These are phyloP conservation scores for Arabis alpina DNA, from an alignment of 345 rosid genomes.

Conservation along the genomic window DNA sequence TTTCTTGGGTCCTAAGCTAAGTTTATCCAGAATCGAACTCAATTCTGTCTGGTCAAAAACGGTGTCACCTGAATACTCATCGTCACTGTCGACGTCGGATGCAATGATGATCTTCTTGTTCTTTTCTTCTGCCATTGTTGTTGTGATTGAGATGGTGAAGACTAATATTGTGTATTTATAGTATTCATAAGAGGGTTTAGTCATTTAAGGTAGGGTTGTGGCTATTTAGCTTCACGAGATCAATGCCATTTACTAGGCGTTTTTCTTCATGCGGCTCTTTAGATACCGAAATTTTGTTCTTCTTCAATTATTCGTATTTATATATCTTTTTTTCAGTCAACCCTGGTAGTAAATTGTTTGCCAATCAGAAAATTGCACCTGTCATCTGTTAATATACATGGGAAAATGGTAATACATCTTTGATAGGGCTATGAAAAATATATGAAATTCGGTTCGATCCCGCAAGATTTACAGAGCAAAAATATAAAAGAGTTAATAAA, in stretches of 20 bases:
- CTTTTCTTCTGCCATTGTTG: slow-evolving; percentile 31
- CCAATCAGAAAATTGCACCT: no score
- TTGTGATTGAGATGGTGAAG: background rate
- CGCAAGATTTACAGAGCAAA: no score
- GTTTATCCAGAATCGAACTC: slow-evolving; percentile 20
- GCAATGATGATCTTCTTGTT: background rate
- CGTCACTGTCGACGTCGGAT: background rate
- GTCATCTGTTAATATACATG: no score
- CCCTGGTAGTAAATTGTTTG: no score
- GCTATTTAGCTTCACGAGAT: slow-evolving; percentile 37
- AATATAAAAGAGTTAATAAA: no score
- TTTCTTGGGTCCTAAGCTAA: slow-evolving; percentile 28
- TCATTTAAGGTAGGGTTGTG: background rate
- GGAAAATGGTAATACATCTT: no score
- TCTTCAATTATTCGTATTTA: no score
- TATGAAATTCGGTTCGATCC: no score
- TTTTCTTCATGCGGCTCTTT: slow-evolving; percentile 21
- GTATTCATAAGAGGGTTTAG: background rate
- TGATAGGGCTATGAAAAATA: no score
- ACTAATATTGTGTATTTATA: slow-evolving; percentile 15
- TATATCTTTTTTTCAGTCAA: no score
- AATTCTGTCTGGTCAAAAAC: slow-evolving; percentile 6
- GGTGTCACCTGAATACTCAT: background rate
- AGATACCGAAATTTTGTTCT: background rate
- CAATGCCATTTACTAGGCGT: slow-evolving; percentile 27